These are phyloP conservation scores for Trametopsis cervina DNA, from an alignment of 768 basidiomycete species.

Conservation along the genomic window DNA sequence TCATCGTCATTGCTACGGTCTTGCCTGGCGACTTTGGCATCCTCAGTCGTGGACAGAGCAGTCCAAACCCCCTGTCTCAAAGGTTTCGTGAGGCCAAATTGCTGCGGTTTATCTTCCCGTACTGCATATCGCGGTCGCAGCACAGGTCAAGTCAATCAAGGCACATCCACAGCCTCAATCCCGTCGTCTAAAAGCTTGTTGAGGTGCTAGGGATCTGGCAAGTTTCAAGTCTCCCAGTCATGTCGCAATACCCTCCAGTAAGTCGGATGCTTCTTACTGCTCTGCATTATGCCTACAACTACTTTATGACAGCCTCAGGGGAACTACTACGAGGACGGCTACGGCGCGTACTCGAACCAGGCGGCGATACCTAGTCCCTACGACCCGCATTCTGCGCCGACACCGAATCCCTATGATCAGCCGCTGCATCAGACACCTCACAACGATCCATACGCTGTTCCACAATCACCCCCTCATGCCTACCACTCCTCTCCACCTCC, in stretches of 20 bases:
- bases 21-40: background rate
- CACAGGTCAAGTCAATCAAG: slow-evolving; percentile 2
- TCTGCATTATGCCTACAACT: slow-evolving; percentile 17
- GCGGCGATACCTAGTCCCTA: slow-evolving; percentile 20
- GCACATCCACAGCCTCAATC: background rate
- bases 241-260: slow-evolving; percentile 38
- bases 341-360: slow-evolving; percentile 41
- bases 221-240: slow-evolving; percentile 10
- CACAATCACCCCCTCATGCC: slow-evolving; percentile 21
- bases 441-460: slow-evolving; percentile 36
- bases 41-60: background rate
- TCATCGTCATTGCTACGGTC: too few species aligned
- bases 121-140: background rate
- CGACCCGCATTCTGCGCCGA: slow-evolving; percentile 21
- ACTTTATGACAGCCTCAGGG: slow-evolving; percentile 58
- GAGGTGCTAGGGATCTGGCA: background rate
- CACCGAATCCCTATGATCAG: slow-evolving; percentile 28
- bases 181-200: background rate
- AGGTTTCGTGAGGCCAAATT: background rate
- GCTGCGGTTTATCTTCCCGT: background rate
- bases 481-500: slow-evolving; percentile 16
- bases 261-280: slow-evolving; percentile 10
- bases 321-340: slow-evolving; percentile 62
- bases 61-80: background rate
- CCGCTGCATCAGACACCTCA: slow-evolving; percentile 28